Evolutionary conservation across 2,329 filamentous ascomycete species (phyloP).

Genomic region (Zymoseptoria crescenta): DNA sequence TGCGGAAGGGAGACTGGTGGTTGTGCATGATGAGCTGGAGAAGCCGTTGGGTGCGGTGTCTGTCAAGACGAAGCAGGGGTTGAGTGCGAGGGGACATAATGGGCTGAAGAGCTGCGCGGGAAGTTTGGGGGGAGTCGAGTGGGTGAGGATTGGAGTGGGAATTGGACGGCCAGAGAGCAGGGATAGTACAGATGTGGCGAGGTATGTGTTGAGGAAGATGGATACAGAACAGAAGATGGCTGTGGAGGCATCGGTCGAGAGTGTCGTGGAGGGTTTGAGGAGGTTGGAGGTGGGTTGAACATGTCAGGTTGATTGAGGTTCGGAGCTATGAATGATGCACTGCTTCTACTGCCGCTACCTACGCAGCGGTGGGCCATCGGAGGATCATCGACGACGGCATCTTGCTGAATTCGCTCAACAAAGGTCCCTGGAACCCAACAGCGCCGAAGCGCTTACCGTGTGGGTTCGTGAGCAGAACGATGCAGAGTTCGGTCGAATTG

Average conservation of each 20-base stretch:
- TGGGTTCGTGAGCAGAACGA: no score
- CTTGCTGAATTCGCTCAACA: no score
- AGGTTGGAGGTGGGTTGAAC: slow-evolving; percentile 22
- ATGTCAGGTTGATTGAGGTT: neutral
- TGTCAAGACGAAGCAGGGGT: slow-evolving; percentile 48
- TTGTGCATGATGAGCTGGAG: slow-evolving; percentile 88
- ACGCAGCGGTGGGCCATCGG: no score
- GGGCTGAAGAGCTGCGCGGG: slow-evolving; percentile 58
- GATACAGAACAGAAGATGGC: slow-evolving; percentile 41
- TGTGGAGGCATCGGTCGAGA: slow-evolving; percentile 25
- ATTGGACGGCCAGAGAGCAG: slow-evolving; percentile 75
- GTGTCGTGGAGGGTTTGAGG: slow-evolving; percentile 33
- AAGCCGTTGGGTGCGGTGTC: slow-evolving; percentile 59
- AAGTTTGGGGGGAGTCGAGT: slow-evolving; percentile 68
- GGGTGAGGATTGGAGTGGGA: slow-evolving; percentile 59
- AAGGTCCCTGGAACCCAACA: no score
- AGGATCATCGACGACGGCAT: no score
- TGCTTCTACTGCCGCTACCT: neutral
- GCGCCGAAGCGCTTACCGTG: no score
- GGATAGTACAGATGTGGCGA: slow-evolving; percentile 58
- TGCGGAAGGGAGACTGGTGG: slow-evolving; percentile 50
- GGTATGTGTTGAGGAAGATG: slow-evolving; percentile 71
- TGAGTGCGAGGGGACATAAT: slow-evolving; percentile 39
- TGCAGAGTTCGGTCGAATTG: no score
- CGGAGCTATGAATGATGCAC: neutral